phyloP scores from a whole-genome alignment of 1,284 basidiomycete genomes.

The Naganishia sp. region DNA sequence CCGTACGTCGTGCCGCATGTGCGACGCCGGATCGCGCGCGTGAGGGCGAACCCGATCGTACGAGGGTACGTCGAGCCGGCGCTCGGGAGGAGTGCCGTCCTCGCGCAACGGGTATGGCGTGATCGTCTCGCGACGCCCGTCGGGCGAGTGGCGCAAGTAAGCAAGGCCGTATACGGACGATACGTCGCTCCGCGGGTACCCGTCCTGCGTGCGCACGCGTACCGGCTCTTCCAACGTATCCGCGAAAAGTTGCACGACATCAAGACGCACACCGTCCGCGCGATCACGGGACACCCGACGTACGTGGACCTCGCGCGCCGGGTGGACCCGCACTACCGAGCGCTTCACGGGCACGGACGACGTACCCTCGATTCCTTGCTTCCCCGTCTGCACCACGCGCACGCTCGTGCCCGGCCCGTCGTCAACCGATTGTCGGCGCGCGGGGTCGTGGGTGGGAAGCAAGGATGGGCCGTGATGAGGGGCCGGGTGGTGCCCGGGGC shows the following conservation, averaged over 20 bases:
- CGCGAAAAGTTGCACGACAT: background rate
- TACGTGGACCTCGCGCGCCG: background rate
- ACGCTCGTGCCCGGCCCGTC: conserved; percentile 18
- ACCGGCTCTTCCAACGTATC: conserved; percentile 7
- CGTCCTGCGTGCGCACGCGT: background rate
- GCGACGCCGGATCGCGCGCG: conserved; percentile 17
- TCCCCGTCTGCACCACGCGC: conserved; percentile 23
- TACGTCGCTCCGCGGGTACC: conserved; percentile 20
- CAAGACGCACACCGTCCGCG: background rate
- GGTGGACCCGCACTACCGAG: background rate
- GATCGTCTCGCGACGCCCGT: conserved; percentile 1
- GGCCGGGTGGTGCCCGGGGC: conserved; percentile 35
- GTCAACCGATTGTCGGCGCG: conserved; percentile 38
- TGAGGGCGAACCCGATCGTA: conserved; percentile 27
- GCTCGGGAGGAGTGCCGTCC: background rate
- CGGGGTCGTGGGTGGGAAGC: conserved; percentile 37
- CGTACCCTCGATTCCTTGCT: background rate
- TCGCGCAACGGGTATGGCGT: background rate
- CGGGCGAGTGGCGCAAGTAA: background rate
- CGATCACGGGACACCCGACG: conserved; percentile 9
- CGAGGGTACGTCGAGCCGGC: conserved; percentile 22
- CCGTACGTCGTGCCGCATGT: conserved; percentile 34
- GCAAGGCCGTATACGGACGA: background rate
- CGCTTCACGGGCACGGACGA: background rate
- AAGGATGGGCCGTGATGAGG: conserved; percentile 36